Evolutionary conservation across 441 rosid species (phyloP).

Genomic region (Populus tomentosa): DNA sequence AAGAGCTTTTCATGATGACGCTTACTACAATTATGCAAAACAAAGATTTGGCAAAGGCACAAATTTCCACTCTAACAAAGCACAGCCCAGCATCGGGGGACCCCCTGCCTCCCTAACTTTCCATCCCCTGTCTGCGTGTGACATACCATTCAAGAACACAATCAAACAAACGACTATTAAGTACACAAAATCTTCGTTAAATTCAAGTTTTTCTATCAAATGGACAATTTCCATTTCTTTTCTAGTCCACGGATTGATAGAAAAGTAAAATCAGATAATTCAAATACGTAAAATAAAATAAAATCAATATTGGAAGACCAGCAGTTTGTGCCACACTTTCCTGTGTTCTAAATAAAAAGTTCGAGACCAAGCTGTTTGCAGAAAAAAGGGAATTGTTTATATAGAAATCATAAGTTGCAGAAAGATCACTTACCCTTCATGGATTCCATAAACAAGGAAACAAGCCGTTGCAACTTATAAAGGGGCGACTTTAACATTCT

Average conservation of each 20-base stretch:
- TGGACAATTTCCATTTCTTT: neutral
- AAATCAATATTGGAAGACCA: neutral
- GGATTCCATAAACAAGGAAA: neutral
- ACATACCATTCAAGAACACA: neutral
- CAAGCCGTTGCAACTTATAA: neutral
- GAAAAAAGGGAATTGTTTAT: neutral
- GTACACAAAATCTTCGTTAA: neutral
- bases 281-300: neutral
- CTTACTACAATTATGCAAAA: constrained; percentile 22
- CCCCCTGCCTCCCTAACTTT: constrained; percentile 16
- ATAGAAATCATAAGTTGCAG: neutral
- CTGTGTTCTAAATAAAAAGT: neutral
- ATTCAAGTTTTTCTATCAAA: neutral
- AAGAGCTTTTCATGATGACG: constrained; percentile 36
- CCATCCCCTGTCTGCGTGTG: constrained; percentile 4
- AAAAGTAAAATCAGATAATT: neutral
- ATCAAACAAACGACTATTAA: neutral
- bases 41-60: constrained; percentile 19
- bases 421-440: no score
- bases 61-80: constrained; percentile 25
- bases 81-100: constrained; percentile 15
- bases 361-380: neutral
- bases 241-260: neutral
- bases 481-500: neutral
- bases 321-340: neutral